These are phyloP conservation scores for Citrus unshiu DNA, from an alignment of 345 rosid species.

Conservation along the genomic window DNA sequence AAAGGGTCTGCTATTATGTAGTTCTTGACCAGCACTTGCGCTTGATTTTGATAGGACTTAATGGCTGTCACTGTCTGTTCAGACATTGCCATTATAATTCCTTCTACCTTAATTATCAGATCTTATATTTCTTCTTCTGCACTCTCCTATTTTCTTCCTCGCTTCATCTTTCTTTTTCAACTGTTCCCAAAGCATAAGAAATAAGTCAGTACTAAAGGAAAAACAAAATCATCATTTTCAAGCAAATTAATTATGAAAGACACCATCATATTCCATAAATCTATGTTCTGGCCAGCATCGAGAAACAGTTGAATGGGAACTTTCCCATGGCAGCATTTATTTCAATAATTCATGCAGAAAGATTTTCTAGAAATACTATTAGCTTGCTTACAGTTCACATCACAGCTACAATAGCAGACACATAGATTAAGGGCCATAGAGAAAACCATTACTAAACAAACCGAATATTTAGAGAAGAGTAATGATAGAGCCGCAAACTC, in stretches of 20 bases:
- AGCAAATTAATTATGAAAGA: neutral
- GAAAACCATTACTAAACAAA: neutral
- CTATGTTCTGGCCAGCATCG: neutral
- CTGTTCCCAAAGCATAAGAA: conserved; percentile 13
- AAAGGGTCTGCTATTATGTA: conserved; percentile 60
- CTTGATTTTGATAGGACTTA: conserved; percentile 64
- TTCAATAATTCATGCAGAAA: neutral
- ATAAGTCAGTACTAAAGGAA: neutral
- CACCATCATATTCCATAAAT: neutral
- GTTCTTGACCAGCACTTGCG: conserved; percentile 53
- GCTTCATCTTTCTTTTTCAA: conserved; percentile 15
- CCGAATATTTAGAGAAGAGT: too few relatives aligned
- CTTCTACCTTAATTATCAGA: conserved; percentile 6
- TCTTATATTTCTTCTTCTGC: conserved; percentile 3
- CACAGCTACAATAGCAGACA: neutral
- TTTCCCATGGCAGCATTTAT: neutral
- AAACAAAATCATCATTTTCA: neutral
- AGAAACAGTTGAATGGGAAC: neutral
- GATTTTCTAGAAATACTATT: neutral
- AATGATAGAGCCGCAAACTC: too few relatives aligned
- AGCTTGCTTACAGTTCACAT: neutral
- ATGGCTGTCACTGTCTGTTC: conserved; percentile 44
- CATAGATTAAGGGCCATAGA: neutral
- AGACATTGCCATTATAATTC: conserved; percentile 28
- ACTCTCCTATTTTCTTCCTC: conserved; percentile 13